Evolutionary conservation across 2,329 filamentous ascomycete genomes (phyloP), one percentile per base, ranked within the genome.

Genomic region (Beauveria scarabaeidicola): DNA sequence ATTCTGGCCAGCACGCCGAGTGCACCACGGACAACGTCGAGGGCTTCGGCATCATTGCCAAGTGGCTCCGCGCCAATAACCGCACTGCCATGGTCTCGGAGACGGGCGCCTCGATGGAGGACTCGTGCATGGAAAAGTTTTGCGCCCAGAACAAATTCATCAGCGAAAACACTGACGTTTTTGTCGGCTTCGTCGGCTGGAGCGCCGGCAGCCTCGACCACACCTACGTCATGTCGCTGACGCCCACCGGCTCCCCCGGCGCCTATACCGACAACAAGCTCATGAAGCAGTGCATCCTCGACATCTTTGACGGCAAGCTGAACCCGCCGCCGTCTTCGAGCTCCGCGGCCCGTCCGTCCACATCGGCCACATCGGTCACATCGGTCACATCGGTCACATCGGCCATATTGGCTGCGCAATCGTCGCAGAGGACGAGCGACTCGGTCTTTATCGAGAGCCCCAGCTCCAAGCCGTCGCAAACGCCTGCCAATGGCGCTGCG

Each of bases 1-100:
- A 81, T 70, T 80, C 77, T 8, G 83, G 83, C 41, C 80, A 77
- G 0, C 70, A 79, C 62, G 63, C 70, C 4, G 72, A 78, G 58
- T 86, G 83, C 68, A 77, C 77, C 1, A 81, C 77, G 3, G 75
- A 85, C 64, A 81, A 82, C 50, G 70, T 80, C 3, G 73, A 73
- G 41, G 77, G 73, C 3, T 81, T 84, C 66, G 68, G 69, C 21
- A 71, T 72, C 0, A 69, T 83, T 1, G 78, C 79, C 0, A 69
- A 70, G 51, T 61, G 60, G 60, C 63, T 85, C 56, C 70, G 78
- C 54, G 63, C 70, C 21, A 77, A 77, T 54, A 77, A 77, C 5
- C 70, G 81, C 5, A 71, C 76, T 64, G 81, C 76, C 4, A 67
- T 84, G 10, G 67, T 83, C 19, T 80, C 75, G 17, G 81, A 84